Evolutionary conservation across 495 filamentous ascomycete species (phyloP).

Genomic region (Daldinia decipiens): DNA sequence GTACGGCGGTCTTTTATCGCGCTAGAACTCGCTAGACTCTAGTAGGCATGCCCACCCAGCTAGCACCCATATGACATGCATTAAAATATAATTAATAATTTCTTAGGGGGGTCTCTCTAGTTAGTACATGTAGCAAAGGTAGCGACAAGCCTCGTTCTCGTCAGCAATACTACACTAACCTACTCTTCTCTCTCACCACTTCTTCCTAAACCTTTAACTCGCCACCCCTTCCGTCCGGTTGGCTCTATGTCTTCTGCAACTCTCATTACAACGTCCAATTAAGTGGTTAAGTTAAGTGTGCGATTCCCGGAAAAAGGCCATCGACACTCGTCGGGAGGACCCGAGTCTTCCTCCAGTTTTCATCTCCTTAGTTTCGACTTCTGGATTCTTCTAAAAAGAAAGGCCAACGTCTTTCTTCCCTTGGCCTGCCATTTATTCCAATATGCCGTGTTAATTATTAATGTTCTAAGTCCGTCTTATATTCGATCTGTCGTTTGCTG

Average conservation of each 20-base stretch:
- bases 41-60: constrained; percentile 36
- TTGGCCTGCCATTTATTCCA: constrained; percentile 22
- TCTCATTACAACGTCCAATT: constrained; percentile 29
- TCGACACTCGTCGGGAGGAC: constrained; percentile 23
- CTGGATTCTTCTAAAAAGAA: constrained; percentile 33
- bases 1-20: constrained; percentile 19
- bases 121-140: constrained; percentile 9
- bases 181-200: constrained; percentile 13
- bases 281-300: constrained; percentile 36
- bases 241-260: constrained; percentile 30
- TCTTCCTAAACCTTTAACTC: constrained; percentile 35
- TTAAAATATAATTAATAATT: constrained; percentile 45
- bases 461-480: constrained; percentile 33
- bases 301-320: constrained; percentile 29
- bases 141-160: constrained; percentile 37
- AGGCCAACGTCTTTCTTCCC: constrained; percentile 15
- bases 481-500: constrained; percentile 38
- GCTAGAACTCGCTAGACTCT: constrained; percentile 37
- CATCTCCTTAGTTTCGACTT: constrained; percentile 23
- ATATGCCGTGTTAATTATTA: constrained; percentile 43
- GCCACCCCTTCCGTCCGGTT: constrained; percentile 43
- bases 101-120: constrained; percentile 22
- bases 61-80: constrained; percentile 44
- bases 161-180: constrained; percentile 21
- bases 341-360: constrained; percentile 30